Evolutionary conservation across 73 alveolate species (phyloP), one percentile per base, ranked within the genome.

Genomic region (Paraurostyla sp.): DNA sequence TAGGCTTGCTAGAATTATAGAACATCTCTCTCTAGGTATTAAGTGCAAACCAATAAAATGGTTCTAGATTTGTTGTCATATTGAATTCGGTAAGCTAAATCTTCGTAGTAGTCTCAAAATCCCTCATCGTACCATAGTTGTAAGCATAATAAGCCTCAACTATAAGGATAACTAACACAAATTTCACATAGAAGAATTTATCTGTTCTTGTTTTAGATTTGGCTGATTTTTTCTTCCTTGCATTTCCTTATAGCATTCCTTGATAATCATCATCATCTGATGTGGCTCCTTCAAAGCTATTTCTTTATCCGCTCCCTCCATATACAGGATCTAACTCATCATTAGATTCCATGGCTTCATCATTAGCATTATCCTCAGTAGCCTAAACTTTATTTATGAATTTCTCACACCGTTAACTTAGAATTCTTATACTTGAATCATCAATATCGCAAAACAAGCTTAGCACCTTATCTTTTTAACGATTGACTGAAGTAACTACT

Each of bases 21-120:
- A 71, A 49, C 69, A 85, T 25, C 68, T 85, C 93, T 45, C 93
- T 68, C 48, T 85, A 46, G 20, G 32, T 51, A 71, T 85, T 85
- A 11, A 85, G 38, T 9, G 87, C 29, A 33, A 16, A 85, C 93
- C 93, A 85, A 36, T n/a, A 71, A 42, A 15, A 68, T 38, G 88
- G 88, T 33, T 85, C 93, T 18, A 42, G 40, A 0, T 13, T 13
- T 2, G 88, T 56, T 0, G 88, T 71, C 27, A n/a, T 23, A 51
- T 68, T 71, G 41, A 85, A 30, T 41, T 71, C 85, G 20, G 25
- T 76, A 38, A 50, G 50, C 20, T 42, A 25, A 20, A 49, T 45
- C 23, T 46, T 18, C 20, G 85, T 30, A 22, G 35, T 40, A 20
- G 30, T 56, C 3, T 13, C 68, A 54, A 48, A 85, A 0, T 23